phyloP scores from a whole-genome alignment of 192 early-diverging fungal species.

The Umbelopsis sp. region DNA sequence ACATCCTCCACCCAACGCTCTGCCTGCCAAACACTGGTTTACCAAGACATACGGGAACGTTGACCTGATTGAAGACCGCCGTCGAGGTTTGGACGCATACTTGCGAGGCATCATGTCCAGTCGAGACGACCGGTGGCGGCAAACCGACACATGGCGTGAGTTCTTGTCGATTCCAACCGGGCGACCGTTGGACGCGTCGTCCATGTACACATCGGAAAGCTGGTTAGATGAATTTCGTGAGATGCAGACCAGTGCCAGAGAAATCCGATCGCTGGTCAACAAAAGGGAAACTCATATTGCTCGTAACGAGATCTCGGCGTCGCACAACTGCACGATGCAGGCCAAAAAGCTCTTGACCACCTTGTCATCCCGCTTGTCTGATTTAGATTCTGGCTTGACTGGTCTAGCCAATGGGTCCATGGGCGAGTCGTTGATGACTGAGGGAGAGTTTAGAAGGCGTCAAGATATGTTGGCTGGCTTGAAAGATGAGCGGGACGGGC shows the following conservation, averaged over 20 bases:
- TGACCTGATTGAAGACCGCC: slow-evolving; percentile 70
- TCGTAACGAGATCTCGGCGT: slow-evolving; percentile 73
- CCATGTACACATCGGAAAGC: slow-evolving; percentile 65
- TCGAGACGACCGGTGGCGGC: slow-evolving; percentile 78
- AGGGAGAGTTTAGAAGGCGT: slow-evolving; percentile 76
- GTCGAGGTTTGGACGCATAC: slow-evolving; percentile 78
- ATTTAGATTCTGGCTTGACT: slow-evolving; percentile 57
- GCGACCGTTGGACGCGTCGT: slow-evolving; percentile 45
- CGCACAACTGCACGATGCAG: slow-evolving; percentile 79
- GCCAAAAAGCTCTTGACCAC: slow-evolving; percentile 69
- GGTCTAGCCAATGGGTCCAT: slow-evolving; percentile 49
- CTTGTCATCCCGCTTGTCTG: slow-evolving; percentile 48
- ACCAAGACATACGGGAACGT: slow-evolving; percentile 62
- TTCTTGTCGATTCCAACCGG: slow-evolving; percentile 74
- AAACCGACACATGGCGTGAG: slow-evolving; percentile 68
- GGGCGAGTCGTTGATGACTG: slow-evolving; percentile 58
- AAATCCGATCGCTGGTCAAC: slow-evolving; percentile 74
- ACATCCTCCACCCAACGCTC: slow-evolving; percentile 55
- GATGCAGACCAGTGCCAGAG: slow-evolving; percentile 63
- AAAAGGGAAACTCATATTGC: slow-evolving; percentile 73
- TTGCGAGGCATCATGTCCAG: slow-evolving; percentile 70
- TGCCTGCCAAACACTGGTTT: slow-evolving; percentile 79
- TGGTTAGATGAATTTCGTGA: slow-evolving; percentile 81
- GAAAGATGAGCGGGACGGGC: slow-evolving; percentile 68
- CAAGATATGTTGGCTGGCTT: slow-evolving; percentile 76